Percentiles rank a stretch among this genome's conserved stretches.
phyloP scores from a whole-genome alignment of 352 stramenopile genomes.

The Phytophthora constricta region DNA sequence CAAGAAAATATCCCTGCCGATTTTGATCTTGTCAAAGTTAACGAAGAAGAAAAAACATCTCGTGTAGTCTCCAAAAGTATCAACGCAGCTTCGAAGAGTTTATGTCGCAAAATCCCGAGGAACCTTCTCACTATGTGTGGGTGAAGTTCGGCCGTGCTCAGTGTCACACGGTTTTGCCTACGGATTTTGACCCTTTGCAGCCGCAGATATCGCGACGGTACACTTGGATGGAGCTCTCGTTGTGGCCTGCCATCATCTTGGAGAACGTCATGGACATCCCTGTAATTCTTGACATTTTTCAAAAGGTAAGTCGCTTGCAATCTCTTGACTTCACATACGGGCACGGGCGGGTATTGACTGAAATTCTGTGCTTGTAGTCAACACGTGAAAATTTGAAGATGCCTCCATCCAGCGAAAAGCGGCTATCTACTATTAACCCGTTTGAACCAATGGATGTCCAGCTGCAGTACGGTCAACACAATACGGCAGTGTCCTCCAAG shows the following conservation, averaged over 20 bases:
- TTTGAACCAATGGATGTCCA: slow-evolving; percentile 35
- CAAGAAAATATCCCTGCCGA: slow-evolving; percentile 41
- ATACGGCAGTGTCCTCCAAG: background rate
- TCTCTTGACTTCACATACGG: background rate
- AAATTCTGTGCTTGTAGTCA: slow-evolving; percentile 18
- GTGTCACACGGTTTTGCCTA: slow-evolving; percentile 52
- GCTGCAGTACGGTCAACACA: slow-evolving; percentile 23
- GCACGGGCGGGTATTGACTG: slow-evolving; percentile 7
- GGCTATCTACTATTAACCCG: slow-evolving; percentile 49
- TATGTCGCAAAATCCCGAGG: slow-evolving; percentile 9
- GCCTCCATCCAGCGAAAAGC: slow-evolving; percentile 21
- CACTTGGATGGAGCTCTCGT: slow-evolving; percentile 57
- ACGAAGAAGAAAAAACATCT: slow-evolving; percentile 25
- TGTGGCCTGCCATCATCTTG: slow-evolving; percentile 52
- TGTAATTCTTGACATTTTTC: slow-evolving; percentile 41
- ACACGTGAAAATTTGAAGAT: slow-evolving; percentile 28
- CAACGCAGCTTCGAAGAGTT: slow-evolving; percentile 40
- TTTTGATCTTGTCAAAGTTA: slow-evolving; percentile 58
- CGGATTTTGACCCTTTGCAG: slow-evolving; percentile 51
- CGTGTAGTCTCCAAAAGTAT: slow-evolving; percentile 14
- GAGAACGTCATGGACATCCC: slow-evolving; percentile 46
- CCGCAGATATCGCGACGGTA: slow-evolving; percentile 50
- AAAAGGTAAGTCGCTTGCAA: slow-evolving; percentile 40
- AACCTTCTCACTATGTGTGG: slow-evolving; percentile 44
- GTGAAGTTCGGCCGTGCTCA: slow-evolving; percentile 37